Percentiles rank a stretch among this genome's conserved stretches.
These are phyloP conservation scores for Thermomucor indicae-seudaticae DNA, from an alignment of 371 early-diverging fungal species.

Conservation along the genomic window DNA sequence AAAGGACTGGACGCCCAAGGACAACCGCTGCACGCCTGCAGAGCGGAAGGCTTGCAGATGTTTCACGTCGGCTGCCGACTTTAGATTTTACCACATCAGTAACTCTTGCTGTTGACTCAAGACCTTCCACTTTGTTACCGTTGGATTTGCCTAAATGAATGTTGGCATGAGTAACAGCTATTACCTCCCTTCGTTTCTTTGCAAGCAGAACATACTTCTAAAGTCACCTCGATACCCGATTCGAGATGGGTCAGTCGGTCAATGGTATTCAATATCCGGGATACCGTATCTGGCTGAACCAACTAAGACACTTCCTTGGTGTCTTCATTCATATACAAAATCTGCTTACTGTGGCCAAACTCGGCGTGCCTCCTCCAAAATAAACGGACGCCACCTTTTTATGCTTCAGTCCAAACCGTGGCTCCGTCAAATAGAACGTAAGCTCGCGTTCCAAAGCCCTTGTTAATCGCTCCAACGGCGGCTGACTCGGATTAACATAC, in stretches of 20 bases:
- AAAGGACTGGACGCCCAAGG: slow-evolving; percentile 81
- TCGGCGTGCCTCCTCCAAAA: slow-evolving; percentile 67
- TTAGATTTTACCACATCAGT: background rate
- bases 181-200: background rate
- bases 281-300: slow-evolving; percentile 4
- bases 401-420: slow-evolving; percentile 25
- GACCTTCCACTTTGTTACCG: slow-evolving; percentile 32
- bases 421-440: slow-evolving; percentile 23
- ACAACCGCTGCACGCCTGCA: slow-evolving; percentile 77
- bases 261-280: slow-evolving; percentile 1
- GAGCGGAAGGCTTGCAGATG: slow-evolving; percentile 40
- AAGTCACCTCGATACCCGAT: slow-evolving; percentile 52
- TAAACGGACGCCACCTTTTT: slow-evolving; percentile 59
- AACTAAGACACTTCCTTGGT: background rate
- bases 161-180: background rate
- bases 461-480: slow-evolving; percentile 54
- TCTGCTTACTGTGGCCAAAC: slow-evolving; percentile 18
- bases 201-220: slow-evolving; percentile 47
- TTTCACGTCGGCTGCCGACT: slow-evolving; percentile 44
- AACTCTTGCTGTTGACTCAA: too few relatives aligned
- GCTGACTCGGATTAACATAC: slow-evolving; percentile 57
- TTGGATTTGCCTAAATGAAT: slow-evolving; percentile 56
- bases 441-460: slow-evolving; percentile 52
- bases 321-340: background rate
- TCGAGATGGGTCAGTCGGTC: background rate